Conservation (phyloP, 2,329 filamentous ascomycete genomes). For the Pseudogymnoascus sp. region DNA sequence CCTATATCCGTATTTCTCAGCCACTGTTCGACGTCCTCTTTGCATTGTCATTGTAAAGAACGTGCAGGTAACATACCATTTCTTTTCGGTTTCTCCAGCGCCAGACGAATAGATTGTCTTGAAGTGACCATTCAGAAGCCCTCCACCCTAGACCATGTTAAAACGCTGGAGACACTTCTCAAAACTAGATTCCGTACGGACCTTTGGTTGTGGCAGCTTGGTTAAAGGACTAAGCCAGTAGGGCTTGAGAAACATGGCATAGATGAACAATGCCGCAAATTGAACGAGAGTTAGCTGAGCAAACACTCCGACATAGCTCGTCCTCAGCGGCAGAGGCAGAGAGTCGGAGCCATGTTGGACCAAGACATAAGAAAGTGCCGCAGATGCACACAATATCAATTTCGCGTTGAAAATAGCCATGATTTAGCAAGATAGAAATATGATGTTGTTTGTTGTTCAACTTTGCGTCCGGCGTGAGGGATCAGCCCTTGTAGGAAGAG, state of each 20-base stretch:
- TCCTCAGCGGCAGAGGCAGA: too few species aligned
- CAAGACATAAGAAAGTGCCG: too few species aligned
- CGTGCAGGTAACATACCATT: constrained; percentile 26
- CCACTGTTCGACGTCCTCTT: too few species aligned
- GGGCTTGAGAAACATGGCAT: constrained; percentile 47
- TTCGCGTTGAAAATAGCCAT: too few species aligned
- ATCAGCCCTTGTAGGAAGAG: too few species aligned
- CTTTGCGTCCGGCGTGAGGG: too few species aligned
- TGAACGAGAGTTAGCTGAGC: constrained; percentile 33
- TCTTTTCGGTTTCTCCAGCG: constrained; percentile 31
- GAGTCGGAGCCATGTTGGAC: too few species aligned
- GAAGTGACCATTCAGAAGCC: constrained; percentile 40
- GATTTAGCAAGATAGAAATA: too few species aligned
- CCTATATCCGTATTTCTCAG: constrained; percentile 32
- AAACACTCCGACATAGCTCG: constrained; percentile 31
- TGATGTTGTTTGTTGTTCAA: too few species aligned
- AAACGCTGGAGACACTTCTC: not conserved
- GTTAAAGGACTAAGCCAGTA: constrained; percentile 47
- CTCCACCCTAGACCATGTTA: constrained; percentile 26
- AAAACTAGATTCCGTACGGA: constrained; percentile 27
- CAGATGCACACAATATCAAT: too few species aligned
- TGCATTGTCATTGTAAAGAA: too few species aligned
- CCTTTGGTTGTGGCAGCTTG: constrained; percentile 46
- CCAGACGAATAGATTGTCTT: constrained; percentile 31
- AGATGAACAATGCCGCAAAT: constrained; percentile 31